These are phyloP conservation scores for Fonsecaea monophora DNA, from an alignment of 2,329 filamentous ascomycete genomes.

Conservation along the genomic window DNA sequence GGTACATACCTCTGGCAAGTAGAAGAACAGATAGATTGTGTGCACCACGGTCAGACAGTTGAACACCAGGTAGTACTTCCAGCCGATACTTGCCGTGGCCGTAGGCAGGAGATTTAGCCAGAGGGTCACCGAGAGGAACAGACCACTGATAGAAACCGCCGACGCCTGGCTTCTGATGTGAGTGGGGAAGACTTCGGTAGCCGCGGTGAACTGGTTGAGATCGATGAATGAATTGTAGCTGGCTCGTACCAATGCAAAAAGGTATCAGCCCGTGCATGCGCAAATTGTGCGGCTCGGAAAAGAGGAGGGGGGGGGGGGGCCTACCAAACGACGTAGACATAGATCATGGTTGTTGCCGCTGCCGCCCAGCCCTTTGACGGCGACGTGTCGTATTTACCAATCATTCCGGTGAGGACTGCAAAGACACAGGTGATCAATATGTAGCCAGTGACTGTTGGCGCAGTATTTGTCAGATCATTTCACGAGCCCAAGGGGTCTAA, in stretches of 20 bases:
- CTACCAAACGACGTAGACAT: slow-evolving; percentile 22
- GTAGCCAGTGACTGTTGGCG: slow-evolving; percentile 14
- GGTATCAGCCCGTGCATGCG: too few species aligned
- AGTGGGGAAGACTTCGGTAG: slow-evolving; percentile 37
- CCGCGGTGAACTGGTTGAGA: slow-evolving; percentile 55
- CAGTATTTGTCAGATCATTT: background rate
- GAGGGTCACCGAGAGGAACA: slow-evolving; percentile 43
- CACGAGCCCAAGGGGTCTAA: background rate
- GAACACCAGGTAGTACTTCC: slow-evolving; percentile 50
- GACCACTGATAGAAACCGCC: slow-evolving; percentile 16
- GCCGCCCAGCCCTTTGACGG: slow-evolving; percentile 18
- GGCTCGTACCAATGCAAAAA: background rate
- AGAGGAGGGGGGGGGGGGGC: background rate
- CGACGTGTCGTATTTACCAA: slow-evolving; percentile 15
- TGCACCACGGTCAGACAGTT: slow-evolving; percentile 44
- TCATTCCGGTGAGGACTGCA: slow-evolving; percentile 15
- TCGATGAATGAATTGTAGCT: slow-evolving; percentile 44
- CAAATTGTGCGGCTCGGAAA: background rate
- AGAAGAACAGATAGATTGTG: slow-evolving; percentile 44
- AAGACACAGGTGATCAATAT: slow-evolving; percentile 13
- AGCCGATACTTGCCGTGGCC: slow-evolving; percentile 44
- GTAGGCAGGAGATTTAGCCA: slow-evolving; percentile 45
- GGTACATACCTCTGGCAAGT: slow-evolving; percentile 43
- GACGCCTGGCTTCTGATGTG: slow-evolving; percentile 25
- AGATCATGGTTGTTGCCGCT: slow-evolving; percentile 18